Evolutionary conservation across 2,329 filamentous ascomycete genomes (phyloP), one percentile per base, ranked within the genome.

Genomic region (Cladophialophora carrionii): DNA sequence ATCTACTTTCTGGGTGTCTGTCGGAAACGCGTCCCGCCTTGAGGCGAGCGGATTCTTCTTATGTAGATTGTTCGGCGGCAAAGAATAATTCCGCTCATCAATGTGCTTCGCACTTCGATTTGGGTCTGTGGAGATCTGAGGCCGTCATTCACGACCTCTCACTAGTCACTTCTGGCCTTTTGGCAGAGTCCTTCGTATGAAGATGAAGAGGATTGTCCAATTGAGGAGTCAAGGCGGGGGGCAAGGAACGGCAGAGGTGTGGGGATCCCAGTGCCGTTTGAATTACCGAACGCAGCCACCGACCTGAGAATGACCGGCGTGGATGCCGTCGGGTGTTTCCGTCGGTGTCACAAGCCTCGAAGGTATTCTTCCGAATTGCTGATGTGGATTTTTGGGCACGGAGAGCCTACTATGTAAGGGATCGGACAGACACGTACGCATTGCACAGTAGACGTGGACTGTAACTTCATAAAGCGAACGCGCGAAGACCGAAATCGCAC

Each of bases 221-320:
- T 24, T 58, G 56, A 58, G 7, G 17, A 32, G 6, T 46, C 17
- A 20, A 24, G 37, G 46, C 12, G 41, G 31, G 43, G 43, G 24
- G 17, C 57, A 37, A 43, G 17, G n/a, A 43, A 6, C 3, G 37
- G 37, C 17, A 14, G 37, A 43, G 37, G n/a, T n/a, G 37, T 43
- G 57, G 57, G 26, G 57, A 53, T 60, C 48, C 20, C 57, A 46
- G 53, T 31, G 4, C 14, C 37, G 37, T 55, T 32, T 48, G 32
- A 55, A 61, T 46, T 54, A 32, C 59, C 59, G 59, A 46, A 17
- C 24, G 22, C 31, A n/a, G 55, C 34, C n/a, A 37, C 57, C 57
- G 57, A 60, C 20, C 14, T 52, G 22, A 17, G 48, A 17, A 46
- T 20, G 57, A 14, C 43, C 41, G 43, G 41, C 57, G 24, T 29